Conservation (phyloP, 768 basidiomycete genomes). For the Suillus plorans region DNA sequence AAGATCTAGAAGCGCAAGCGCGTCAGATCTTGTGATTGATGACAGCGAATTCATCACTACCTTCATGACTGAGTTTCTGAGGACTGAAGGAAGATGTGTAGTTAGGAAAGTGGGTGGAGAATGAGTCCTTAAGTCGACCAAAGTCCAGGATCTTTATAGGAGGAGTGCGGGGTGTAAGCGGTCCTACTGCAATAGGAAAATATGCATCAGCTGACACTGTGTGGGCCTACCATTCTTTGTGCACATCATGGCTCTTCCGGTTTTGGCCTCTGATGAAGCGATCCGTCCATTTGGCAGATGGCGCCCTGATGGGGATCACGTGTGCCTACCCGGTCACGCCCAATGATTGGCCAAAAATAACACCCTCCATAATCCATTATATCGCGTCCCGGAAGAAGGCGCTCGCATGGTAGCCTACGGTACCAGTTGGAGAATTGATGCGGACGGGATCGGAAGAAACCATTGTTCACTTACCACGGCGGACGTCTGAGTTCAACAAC, state of each 20-base stretch:
- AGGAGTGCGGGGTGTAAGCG: constrained; percentile 5
- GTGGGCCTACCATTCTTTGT: constrained; percentile 2
- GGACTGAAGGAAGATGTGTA: constrained; percentile 2
- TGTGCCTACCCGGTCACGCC: constrained; percentile 8
- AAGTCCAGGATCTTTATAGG: constrained; percentile 21
- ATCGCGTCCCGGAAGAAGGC: not conserved
- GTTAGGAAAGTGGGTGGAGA: constrained; percentile 15
- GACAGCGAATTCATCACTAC: constrained; percentile 20
- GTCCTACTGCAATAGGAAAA: constrained; percentile 6
- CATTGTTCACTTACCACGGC: not conserved
- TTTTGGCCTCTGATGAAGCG: constrained; percentile 4
- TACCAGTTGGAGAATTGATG: not conserved
- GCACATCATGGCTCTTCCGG: constrained; percentile 5
- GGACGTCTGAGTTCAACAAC: not conserved
- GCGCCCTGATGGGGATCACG: constrained; percentile 11
- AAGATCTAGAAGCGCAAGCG: constrained; percentile 48
- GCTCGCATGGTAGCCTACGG: not conserved
- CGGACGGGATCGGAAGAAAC: not conserved
- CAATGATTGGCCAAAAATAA: not conserved
- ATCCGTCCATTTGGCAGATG: not conserved
- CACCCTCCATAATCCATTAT: not conserved
- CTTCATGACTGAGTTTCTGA: constrained; percentile 40
- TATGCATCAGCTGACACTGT: constrained; percentile 18
- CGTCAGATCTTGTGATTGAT: not conserved
- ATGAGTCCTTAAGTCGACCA: not conserved